These are phyloP conservation scores for Apodospora peruviana DNA, from an alignment of 495 filamentous ascomycete species.

Conservation along the genomic window DNA sequence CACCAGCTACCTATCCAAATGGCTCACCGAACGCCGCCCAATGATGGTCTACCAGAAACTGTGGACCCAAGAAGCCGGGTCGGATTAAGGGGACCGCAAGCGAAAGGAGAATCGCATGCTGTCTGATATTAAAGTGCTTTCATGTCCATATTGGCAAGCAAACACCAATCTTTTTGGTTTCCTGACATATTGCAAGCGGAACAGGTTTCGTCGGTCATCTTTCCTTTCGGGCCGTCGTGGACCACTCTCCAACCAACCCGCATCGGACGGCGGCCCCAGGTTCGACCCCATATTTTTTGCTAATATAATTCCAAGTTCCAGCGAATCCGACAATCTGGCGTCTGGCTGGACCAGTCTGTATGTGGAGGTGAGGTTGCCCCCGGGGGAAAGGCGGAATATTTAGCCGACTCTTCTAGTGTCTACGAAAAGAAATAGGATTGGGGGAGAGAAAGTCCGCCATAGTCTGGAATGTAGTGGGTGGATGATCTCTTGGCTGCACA, in stretches of 20 bases:
- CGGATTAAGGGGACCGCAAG: background rate
- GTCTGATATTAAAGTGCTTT: background rate
- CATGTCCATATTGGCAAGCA: no score
- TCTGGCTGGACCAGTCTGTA: no score
- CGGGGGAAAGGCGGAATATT: background rate
- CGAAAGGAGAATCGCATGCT: background rate
- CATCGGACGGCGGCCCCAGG: background rate
- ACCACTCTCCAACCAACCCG: no score
- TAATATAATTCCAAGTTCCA: background rate
- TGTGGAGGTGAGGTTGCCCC: background rate
- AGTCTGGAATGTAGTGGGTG: background rate
- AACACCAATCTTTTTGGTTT: no score
- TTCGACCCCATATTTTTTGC: background rate
- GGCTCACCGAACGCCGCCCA: background rate
- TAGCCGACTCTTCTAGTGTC: background rate
- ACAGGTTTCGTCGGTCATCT: background rate
- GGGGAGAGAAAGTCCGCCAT: background rate
- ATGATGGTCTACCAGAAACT: background rate
- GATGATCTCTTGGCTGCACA: background rate
- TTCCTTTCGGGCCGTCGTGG: background rate
- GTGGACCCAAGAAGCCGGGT: background rate
- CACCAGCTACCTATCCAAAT: background rate
- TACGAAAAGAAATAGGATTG: background rate
- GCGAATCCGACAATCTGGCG: no score
- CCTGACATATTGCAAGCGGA: background rate